Base-by-base conservation (phyloP, 208 protist genomes). In the Leishmania martiniquensis region DNA sequence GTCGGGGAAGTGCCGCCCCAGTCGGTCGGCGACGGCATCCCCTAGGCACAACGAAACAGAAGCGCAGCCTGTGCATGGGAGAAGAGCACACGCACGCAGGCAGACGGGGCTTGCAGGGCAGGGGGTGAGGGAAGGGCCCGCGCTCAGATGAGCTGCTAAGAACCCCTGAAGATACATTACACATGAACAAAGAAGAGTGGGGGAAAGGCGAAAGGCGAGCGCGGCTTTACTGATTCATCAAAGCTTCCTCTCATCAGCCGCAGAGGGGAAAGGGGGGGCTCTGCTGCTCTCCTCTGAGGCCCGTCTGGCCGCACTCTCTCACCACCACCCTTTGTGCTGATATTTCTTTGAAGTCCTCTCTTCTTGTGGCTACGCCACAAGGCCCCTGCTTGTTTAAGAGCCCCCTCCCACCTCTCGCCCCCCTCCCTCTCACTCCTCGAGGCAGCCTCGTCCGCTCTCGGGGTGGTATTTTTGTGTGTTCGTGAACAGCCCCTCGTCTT, bases 221-320 rank as follows among this genome's bases (percentile, higher is more conserved):
- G 57, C 20, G 3, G 12, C 37, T 22, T 42, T 37, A 17, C 34
- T 20, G 60, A 44, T 67, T 29, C 39, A 6, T 22, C 37, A 7
- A 25, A 25, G 12, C 20, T 6, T 67, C 37, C n/a, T 67, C 37
- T 22, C 7, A 17, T n/a, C n/a, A 20, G 34, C 7, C 66, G 25
- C 49, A 6, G 13, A 71, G 20, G 54, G 54, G 25, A 71, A 77
- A 82, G 37, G 65, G 68, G 55, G 57, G 66, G 59, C 37, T n/a
- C 25, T 15, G 51, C 15, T 4, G 15, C 15, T 44, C 39, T 45
- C 15, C 15, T 45, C 63, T 45, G 37, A 2, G 25, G 20, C 63
- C 63, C 0, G 20, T 47, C 63, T 47, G 2, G 2, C 63, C 63
- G 37, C 37, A 68, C 29, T 45, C 37, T 44, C 20, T 45, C 37